These are phyloP conservation scores for Lachnellula suecica DNA, from an alignment of 2,329 filamentous ascomycete genomes.

Conservation along the genomic window DNA sequence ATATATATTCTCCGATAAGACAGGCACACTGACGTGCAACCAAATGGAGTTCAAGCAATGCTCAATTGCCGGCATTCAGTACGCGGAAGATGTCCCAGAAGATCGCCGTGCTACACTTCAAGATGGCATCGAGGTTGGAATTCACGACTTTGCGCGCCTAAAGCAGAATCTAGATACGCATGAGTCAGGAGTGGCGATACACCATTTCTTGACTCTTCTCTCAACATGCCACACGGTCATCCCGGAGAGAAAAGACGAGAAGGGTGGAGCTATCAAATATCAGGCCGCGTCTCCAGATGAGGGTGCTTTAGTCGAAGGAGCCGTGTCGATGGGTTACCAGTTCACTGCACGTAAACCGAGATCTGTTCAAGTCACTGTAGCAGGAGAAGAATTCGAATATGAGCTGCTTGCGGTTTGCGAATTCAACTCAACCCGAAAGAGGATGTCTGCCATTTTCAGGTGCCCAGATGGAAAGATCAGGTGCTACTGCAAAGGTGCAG, in stretches of 20 bases:
- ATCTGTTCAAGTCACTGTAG: constrained; percentile 79
- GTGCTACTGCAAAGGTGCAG: constrained; percentile 93
- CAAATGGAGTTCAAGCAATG: constrained; percentile 99
- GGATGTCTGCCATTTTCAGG: constrained; percentile 97
- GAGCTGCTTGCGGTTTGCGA: constrained; percentile 96
- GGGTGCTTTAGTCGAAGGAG: constrained; percentile 92
- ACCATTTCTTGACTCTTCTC: constrained; percentile 85
- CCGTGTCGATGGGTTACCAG: constrained; percentile 79
- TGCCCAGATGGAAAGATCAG: constrained; percentile 95
- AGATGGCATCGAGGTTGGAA: constrained; percentile 71
- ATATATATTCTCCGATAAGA: constrained; percentile 98
- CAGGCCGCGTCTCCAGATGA: constrained; percentile 97
- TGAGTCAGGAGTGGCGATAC: constrained; percentile 56
- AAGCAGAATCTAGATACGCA: constrained; percentile 60
- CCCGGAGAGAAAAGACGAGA: constrained; percentile 80
- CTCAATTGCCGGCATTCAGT: constrained; percentile 89
- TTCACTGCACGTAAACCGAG: constrained; percentile 90
- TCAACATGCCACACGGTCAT: constrained; percentile 97
- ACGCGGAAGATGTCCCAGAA: constrained; percentile 88
- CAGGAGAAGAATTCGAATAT: constrained; percentile 74
- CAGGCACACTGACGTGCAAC: constrained; percentile 95
- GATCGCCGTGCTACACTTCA: constrained; percentile 79
- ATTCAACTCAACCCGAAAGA: constrained; percentile 96
- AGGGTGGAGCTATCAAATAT: constrained; percentile 84
- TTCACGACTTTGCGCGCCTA: constrained; percentile 67